Percentiles rank a stretch among this genome's conserved stretches.
These are phyloP conservation scores for Microdochium trichocladiopsis DNA, from an alignment of 2,329 filamentous ascomycete genomes.

Conservation along the genomic window DNA sequence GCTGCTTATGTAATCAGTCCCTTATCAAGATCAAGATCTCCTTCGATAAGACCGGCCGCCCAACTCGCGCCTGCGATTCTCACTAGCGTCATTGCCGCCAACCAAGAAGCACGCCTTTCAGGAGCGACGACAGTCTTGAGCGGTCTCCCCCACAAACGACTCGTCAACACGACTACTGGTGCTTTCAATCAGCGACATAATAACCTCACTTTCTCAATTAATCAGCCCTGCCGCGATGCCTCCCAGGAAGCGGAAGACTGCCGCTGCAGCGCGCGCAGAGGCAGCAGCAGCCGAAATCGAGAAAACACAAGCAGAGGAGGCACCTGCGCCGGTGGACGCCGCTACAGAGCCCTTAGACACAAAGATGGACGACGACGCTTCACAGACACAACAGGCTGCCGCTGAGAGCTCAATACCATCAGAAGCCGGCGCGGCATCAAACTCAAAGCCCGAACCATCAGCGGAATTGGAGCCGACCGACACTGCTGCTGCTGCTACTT, in stretches of 20 bases:
- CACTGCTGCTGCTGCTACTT: no score
- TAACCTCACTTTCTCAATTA: no score
- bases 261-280: slow-evolving; percentile 6
- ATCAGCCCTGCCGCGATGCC: slow-evolving; percentile 27
- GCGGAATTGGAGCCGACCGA: no score
- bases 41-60: neutral
- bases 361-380: slow-evolving; percentile 2
- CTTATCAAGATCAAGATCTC: slow-evolving; percentile 15
- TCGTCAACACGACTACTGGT: no score
- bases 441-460: neutral
- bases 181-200: no score
- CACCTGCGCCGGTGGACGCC: slow-evolving; percentile 3
- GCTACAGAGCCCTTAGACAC: slow-evolving; percentile 3
- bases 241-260: slow-evolving; percentile 37
- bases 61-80: neutral
- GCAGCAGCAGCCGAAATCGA: slow-evolving; percentile 9
- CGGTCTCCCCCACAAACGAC: no score
- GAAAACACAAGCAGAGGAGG: slow-evolving; percentile 11
- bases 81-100: neutral
- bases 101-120: no score
- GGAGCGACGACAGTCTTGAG: neutral
- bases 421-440: neutral
- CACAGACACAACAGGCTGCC: neutral
- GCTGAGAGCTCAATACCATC: neutral
- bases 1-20: no score